Base-by-base conservation (phyloP, 2,329 filamentous ascomycete species). In the Trichoderma endophyticum region DNA sequence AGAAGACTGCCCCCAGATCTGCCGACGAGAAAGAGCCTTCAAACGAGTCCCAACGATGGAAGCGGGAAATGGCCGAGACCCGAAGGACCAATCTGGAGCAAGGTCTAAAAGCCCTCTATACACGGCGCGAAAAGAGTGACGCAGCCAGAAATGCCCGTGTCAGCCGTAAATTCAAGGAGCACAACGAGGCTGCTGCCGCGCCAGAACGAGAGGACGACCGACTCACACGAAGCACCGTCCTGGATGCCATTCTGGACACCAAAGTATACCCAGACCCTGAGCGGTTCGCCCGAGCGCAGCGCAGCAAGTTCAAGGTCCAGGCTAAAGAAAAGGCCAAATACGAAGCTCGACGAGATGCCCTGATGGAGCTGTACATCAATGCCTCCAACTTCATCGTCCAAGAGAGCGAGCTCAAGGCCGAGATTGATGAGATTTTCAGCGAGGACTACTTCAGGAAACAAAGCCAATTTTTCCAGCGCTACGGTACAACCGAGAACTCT, bases 301-400 rank as follows among this genome's bases (percentile, higher is more conserved):
- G 78, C 61, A 84, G 84, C 63, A 82, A 81, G 59, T 83, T 85
- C 15, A 80, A 81, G 15, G 82, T 83, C 15, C 80, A 86, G 56
- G 80, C 85, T 36, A 82, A 81, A 11, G 80, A 83, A 68, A 75
- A 70, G 14, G 63, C 75, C 11, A 90, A 90, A 79, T 84, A 86
- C 57, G 86, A 90, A 72, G 85, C 86, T 68, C 88, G 92, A 65
- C 86, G 88, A 73, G 89, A 95, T 75, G 88, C 91, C 18, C 83
- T 99, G 34, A 93, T 97, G 82, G 90, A 93, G 72, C 87, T 99
- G 14, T 99, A 99, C 83, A 92, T 96, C 83, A 92, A 94, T 76
- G 94, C 96, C 6, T 89, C 92, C 30, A 85, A 89, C 51, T 99
- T 98, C 83, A 98, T 99, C 79, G 91, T 94, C 21, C 91, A 88